Evolutionary conservation across 1,284 basidiomycete genomes (phyloP), one percentile per base, ranked within the genome.

Genomic region (Leccinum griseonigrum): DNA sequence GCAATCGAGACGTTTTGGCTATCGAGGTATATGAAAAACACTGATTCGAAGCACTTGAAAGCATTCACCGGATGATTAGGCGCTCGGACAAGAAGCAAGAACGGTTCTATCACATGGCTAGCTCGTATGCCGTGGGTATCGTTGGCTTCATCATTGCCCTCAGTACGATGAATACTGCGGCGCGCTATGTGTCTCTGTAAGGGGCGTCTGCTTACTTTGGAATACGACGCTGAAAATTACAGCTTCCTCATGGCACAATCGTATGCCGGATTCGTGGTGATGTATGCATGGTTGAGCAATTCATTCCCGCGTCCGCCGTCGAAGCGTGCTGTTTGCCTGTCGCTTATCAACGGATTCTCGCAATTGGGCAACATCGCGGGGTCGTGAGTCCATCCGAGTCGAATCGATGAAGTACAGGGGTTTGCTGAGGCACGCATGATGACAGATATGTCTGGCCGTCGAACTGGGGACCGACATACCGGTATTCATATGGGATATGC

Each of bases 71-170:
- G n/a, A 3, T 28, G 29, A 51, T 18, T 55, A 71, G 65, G 55
- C 56, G 14, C 46, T 72, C 63, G 46, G 81, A 81, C 65, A 77
- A 73, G 8, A 80, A 81, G 22, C 59, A 58, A 54, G 87, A 89
- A 63, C 82, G 88, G 40, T 88, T 86, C 76, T 88, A 78, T 71
- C 89, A 91, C 69, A 86, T 89, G 61, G 69, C 76, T 2, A 67
- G 76, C 59, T 84, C 88, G 7, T 77, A 86, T 40, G 62, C 74
- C 14, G 67, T 84, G 34, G 88, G 86, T 10, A 82, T 90, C 50
- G 59, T 90, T 14, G 90, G 89, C 1, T 91, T 91, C 71, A 72
- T 92, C 63, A 86, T 94, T 60, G 87, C 91, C 8, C 82, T 90
- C 43, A 79, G 82, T 40, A 91, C 88, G 4, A 86, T 87, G 85